These are phyloP conservation scores for Cyclotella kingstonii DNA, from an alignment of 108 stramenopile genomes.

Conservation along the genomic window DNA sequence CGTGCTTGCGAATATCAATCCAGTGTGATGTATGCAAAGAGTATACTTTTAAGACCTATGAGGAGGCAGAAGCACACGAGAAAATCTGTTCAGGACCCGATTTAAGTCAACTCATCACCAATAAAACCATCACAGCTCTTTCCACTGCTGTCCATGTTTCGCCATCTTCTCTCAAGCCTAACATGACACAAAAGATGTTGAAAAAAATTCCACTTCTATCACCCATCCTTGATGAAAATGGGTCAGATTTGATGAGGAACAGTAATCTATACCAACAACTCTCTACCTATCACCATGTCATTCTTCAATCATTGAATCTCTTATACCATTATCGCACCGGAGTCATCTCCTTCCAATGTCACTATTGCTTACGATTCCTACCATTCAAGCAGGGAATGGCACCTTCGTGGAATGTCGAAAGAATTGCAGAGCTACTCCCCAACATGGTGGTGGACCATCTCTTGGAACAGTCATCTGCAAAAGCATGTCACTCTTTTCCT, in stretches of 20 bases:
- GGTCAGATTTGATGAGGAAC: neutral
- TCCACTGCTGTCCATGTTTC: neutral
- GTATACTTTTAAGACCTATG: neutral
- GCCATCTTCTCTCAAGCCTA: neutral
- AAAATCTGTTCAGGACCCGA: neutral
- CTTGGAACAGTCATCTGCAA: too few species aligned
- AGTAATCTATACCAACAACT: neutral
- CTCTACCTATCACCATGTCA: neutral
- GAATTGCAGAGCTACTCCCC: neutral
- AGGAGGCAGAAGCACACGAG: neutral
- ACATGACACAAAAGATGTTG: neutral
- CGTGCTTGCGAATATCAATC: too few species aligned
- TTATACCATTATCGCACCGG: neutral
- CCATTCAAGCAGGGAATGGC: neutral
- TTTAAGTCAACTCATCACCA: neutral
- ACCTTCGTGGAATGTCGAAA: neutral
- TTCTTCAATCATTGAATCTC: constrained; percentile 10
- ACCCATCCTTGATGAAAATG: neutral
- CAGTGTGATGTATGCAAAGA: neutral
- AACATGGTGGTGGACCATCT: neutral
- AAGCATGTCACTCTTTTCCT: too few species aligned
- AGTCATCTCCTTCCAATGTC: constrained; percentile 6
- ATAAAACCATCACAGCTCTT: neutral
- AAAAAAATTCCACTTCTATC: constrained; percentile 1
- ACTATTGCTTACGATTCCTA: neutral